A percentile compares a stretch with the other conserved stretches of the same genome.
Conservation (phyloP, 768 basidiomycete genomes). For the Suillus decipiens region DNA sequence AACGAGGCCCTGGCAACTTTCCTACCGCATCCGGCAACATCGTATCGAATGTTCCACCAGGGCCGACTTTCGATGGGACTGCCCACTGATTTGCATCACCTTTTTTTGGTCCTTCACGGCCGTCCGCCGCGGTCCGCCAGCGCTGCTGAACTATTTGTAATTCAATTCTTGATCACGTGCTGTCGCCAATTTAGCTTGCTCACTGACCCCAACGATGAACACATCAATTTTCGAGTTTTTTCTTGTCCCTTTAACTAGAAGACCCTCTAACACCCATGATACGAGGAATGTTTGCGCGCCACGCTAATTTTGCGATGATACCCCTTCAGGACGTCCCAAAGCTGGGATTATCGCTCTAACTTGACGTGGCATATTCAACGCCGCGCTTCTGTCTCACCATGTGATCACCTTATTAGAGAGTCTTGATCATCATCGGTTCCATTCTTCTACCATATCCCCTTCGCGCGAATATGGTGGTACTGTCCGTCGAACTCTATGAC, state of each 20-base stretch:
- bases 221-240: constrained; percentile 9
- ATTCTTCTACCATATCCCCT: neutral
- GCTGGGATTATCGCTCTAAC: neutral
- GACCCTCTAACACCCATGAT: constrained; percentile 6
- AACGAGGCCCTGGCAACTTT: constrained; percentile 15
- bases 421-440: neutral
- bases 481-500: neutral
- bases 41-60: constrained; percentile 17
- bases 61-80: constrained; percentile 18
- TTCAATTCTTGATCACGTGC: constrained; percentile 9
- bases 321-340: constrained; percentile 2
- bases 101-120: constrained; percentile 16
- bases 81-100: constrained; percentile 1
- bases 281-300: neutral
- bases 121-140: constrained; percentile 16
- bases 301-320: neutral
- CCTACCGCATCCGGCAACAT: constrained; percentile 12
- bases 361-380: neutral
- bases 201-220: constrained; percentile 27
- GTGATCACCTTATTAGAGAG: neutral
- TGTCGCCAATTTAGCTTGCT: constrained; percentile 13
- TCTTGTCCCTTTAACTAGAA: neutral
- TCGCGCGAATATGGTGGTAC: neutral
- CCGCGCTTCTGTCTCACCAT: neutral
- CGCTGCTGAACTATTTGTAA: constrained; percentile 20